Evolutionary conservation across 805 yeast species (phyloP).

Genomic region (Lipomyces orientalis): DNA sequence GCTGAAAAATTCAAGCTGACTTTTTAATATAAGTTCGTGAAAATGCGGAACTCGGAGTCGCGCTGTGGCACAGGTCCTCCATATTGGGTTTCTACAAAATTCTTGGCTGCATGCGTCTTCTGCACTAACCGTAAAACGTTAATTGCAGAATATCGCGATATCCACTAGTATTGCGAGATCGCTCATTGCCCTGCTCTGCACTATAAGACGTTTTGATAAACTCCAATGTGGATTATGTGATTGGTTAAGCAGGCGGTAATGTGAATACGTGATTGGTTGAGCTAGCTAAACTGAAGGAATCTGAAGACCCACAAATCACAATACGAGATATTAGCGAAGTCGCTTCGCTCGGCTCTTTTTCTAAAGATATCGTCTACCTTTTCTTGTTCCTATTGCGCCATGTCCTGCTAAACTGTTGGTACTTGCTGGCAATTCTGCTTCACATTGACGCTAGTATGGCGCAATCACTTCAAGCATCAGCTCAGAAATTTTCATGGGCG

Average conservation of each 20-base stretch:
- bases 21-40: no score
- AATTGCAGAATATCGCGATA: neutral
- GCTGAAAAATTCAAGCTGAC: no score
- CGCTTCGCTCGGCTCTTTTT: neutral
- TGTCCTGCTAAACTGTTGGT: neutral
- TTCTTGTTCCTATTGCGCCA: neutral
- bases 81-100: no score
- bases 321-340: neutral
- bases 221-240: neutral
- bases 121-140: neutral
- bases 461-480: constrained; percentile 1
- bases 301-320: neutral
- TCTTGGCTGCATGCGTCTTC: no score
- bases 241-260: neutral
- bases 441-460: constrained; percentile 7
- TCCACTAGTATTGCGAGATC: neutral
- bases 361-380: neutral
- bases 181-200: neutral
- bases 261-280: no score
- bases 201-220: neutral
- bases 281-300: neutral
- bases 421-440: constrained; percentile 1
- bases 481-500: neutral
- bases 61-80: no score
- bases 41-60: no score